These are phyloP conservation scores for Epichloe festucae DNA, from an alignment of 2,329 filamentous ascomycete species.

Conservation along the genomic window DNA sequence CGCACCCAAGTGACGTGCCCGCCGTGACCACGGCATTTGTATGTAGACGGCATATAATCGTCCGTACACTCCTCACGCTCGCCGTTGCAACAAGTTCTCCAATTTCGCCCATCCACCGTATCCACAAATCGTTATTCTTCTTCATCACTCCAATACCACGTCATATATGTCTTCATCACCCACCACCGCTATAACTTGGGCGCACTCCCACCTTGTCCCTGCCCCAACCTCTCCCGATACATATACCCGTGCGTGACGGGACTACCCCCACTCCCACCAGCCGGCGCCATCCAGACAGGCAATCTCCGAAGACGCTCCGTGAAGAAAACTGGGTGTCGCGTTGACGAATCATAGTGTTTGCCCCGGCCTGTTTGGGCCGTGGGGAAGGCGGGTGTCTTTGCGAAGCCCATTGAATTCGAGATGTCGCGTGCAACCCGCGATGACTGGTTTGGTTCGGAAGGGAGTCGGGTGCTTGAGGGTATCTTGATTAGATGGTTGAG, in stretches of 20 bases:
- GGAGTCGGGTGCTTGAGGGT: too few relatives aligned
- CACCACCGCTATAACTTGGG: conserved; percentile 13
- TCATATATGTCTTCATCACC: conserved; percentile 3
- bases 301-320: conserved; percentile 47
- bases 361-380: conserved; percentile 14
- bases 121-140: background rate
- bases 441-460: too few relatives aligned
- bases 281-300: conserved; percentile 24
- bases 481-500: too few relatives aligned
- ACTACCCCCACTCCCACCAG: conserved; percentile 14
- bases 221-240: conserved; percentile 30
- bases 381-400: background rate
- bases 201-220: background rate
- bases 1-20: background rate
- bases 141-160: background rate
- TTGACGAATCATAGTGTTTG: conserved; percentile 38
- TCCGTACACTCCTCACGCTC: too few relatives aligned
- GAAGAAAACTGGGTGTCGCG: conserved; percentile 65
- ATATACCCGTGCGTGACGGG: conserved; percentile 49
- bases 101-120: background rate
- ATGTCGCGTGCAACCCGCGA: too few relatives aligned
- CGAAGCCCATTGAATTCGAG: background rate
- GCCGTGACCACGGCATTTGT: background rate
- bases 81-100: too few relatives aligned
- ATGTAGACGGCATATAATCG: too few relatives aligned